Evolutionary conservation across 2,329 filamentous ascomycete genomes (phyloP).

Genomic region (Cladophialophora psammophila): DNA sequence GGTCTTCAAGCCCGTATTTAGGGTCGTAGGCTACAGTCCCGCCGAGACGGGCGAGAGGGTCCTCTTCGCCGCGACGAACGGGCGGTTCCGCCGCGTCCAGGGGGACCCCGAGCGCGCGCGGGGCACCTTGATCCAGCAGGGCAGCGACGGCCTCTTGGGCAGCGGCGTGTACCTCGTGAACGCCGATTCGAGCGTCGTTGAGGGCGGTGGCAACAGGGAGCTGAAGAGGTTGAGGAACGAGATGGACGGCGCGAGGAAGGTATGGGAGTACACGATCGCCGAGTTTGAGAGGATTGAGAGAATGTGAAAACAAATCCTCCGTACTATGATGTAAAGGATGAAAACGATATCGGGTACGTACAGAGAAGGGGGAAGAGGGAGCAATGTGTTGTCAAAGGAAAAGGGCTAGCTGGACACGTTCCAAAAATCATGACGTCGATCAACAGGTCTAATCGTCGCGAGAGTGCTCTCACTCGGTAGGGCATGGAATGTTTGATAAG

Average conservation of each 20-base stretch:
- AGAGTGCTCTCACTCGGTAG: too few species aligned
- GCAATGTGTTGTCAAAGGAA: too few species aligned
- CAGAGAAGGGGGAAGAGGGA: too few species aligned
- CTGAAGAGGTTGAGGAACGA: constrained; percentile 43
- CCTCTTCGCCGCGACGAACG: constrained; percentile 51
- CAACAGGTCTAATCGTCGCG: too few species aligned
- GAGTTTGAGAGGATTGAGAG: constrained; percentile 35
- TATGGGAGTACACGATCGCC: constrained; percentile 44
- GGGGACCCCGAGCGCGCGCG: constrained; percentile 31
- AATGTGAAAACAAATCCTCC: background rate
- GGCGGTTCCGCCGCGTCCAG: constrained; percentile 42
- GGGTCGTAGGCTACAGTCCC: constrained; percentile 34
- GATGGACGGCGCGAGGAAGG: constrained; percentile 36
- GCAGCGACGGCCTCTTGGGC: constrained; percentile 40
- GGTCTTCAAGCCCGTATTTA: constrained; percentile 20
- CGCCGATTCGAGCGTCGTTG: constrained; percentile 41
- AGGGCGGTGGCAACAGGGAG: constrained; percentile 36
- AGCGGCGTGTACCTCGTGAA: constrained; percentile 44
- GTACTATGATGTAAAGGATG: too few species aligned
- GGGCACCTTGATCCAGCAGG: constrained; percentile 36
- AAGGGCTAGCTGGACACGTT: too few species aligned
- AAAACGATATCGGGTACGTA: too few species aligned
- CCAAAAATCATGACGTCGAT: too few species aligned
- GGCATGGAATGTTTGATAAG: too few species aligned
- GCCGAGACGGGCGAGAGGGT: constrained; percentile 57